A percentile compares a stretch with the other conserved stretches of the same genome.
Evolutionary conservation across 1,139 yeast genomes (phyloP).

Genomic region (Sugiyamaella neomexicana): DNA sequence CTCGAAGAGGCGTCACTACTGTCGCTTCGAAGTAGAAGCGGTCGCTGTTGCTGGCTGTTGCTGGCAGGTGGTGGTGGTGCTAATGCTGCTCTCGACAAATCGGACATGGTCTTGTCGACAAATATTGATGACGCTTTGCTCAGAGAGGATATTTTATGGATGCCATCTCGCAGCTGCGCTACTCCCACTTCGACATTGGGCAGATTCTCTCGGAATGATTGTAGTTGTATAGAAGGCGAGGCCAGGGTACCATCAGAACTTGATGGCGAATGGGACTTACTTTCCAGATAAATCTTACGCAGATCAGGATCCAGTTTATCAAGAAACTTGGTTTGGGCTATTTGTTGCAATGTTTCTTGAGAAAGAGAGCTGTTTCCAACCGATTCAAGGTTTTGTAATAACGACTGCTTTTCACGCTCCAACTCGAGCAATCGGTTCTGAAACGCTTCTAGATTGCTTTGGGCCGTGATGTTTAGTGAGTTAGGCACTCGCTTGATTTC

Average conservation of each 20-base stretch:
- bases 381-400: conserved; percentile 43
- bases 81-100: conserved; percentile 4
- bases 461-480: conserved; percentile 55
- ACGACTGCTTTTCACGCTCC: conserved; percentile 49
- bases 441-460: conserved; percentile 49
- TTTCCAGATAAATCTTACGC: background rate
- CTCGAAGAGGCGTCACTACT: background rate
- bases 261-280: background rate
- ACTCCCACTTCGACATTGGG: conserved; percentile 13
- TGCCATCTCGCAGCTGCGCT: conserved; percentile 10
- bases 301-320: conserved; percentile 8
- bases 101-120: conserved; percentile 9
- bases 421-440: conserved; percentile 48
- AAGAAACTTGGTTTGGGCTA: background rate
- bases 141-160: conserved; percentile 11
- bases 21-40: background rate
- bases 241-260: background rate
- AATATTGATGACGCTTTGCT: conserved; percentile 12
- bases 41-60: no score
- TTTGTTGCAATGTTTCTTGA: background rate
- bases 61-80: background rate
- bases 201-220: conserved; percentile 9
- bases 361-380: conserved; percentile 2
- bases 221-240: conserved; percentile 2
- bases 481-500: conserved; percentile 49